These are phyloP conservation scores for Lodderomyces jiufengensis DNA, from an alignment of 1,139 yeast genomes.

Conservation along the genomic window DNA sequence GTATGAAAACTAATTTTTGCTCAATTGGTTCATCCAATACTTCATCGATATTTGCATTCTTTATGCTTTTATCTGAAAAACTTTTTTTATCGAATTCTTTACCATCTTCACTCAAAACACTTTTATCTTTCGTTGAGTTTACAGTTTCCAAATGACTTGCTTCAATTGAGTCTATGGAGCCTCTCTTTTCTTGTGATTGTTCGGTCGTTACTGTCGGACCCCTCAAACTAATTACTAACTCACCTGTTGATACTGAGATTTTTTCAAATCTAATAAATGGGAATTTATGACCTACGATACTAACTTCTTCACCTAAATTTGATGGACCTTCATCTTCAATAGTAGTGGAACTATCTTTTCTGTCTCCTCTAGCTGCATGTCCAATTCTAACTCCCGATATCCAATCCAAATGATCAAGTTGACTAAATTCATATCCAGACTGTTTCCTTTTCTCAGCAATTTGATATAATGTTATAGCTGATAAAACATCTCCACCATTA, in stretches of 20 bases:
- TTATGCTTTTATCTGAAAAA: conserved; percentile 6
- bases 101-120: conserved; percentile 9
- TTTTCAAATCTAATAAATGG: conserved; percentile 84
- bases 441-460: conserved; percentile 30
- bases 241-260: conserved; percentile 85
- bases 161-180: conserved; percentile 5
- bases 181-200: conserved; percentile 1
- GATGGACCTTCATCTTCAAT: conserved; percentile 49
- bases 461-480: conserved; percentile 33
- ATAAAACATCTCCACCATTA: conserved; percentile 34
- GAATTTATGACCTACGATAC: conserved; percentile 84
- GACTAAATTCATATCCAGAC: conserved; percentile 24
- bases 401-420: conserved; percentile 80
- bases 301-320: conserved; percentile 87
- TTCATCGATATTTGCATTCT: conserved; percentile 9
- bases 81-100: conserved; percentile 3
- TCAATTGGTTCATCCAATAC: conserved; percentile 20
- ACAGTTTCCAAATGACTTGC: conserved; percentile 1
- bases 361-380: conserved; percentile 38
- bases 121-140: conserved; percentile 8
- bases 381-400: conserved; percentile 88
- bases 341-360: conserved; percentile 13
- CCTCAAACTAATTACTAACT: conserved; percentile 64
- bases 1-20: conserved; percentile 62
- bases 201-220: conserved; percentile 53